Base-by-base conservation (phyloP, 1,284 basidiomycete species). In the Pholiota adiposa region DNA sequence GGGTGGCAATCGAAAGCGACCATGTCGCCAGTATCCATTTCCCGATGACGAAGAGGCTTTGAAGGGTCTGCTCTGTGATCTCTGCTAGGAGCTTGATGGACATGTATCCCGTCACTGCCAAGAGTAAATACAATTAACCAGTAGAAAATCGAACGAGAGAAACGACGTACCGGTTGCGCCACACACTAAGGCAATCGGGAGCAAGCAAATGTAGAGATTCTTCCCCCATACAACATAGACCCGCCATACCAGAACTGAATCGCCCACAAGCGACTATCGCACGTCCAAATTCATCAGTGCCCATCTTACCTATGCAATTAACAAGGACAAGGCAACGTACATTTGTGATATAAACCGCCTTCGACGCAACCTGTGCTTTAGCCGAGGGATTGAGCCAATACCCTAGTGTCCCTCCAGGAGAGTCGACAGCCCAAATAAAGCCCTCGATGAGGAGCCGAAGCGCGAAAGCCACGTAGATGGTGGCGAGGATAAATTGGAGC, bases 211-310 rank as follows among this genome's bases (percentile, higher is more conserved):
- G 31, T 52, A 60, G 1, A 59, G 31, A n/a, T 63, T 67, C n/a
- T 63, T 61, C 7, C 60, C 65, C 67, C 68, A 70, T 8, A 70
- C 63, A 12, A 67, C 60, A 48, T 69, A 69, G 6, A 69, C 40
- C 1, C 67, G 41, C 67, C 67, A 70, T 3, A 69, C 61, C 18
- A 70, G 51, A 48, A 68, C 63, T 12, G 56, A 25, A 40, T 70
- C 69, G 2, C 67, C 69, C 8, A 69, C 36, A 18, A 63, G 31
- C 5, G 58, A 46, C 63, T 58, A 57, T 38, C n/a, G 46, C 38
- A 56, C 14, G 44, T 23, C 38, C 29, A 11, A 36, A 50, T 21
- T 18, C 9, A 23, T 31, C 29, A 31, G 29, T 5, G 29, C n/a
- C n/a, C n/a, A n/a, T n/a, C n/a, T n/a, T n/a, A 27, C 12, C 18